Base-by-base conservation (phyloP, 2,329 filamentous ascomycete genomes). In the Exophiala sideris region DNA sequence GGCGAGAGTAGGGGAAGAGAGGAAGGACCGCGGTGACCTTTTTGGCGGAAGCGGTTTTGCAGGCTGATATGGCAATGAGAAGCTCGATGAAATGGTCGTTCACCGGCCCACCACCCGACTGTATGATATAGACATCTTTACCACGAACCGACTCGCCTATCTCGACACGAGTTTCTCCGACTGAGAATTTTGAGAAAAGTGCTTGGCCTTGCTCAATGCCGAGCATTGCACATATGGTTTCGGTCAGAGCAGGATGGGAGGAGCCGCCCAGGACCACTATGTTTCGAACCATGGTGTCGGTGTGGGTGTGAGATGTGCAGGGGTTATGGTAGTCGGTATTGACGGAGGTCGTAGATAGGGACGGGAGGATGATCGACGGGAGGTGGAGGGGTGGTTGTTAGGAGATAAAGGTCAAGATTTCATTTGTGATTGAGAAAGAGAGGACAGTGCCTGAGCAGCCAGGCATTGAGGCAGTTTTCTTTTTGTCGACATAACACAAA, bases 111-210 rank as follows among this genome's bases (percentile, higher is more conserved):
- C 89, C 89, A 64, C 90, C 91, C 39, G 90, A 94, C 74, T 97
- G 92, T 67, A 99, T 90, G 70, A 97, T 96, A 76, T 95, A 99
- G 70, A 96, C 94, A 83, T 99, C 94, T 73, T 99, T 99, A 65
- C 89, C 94, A 65, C 94, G 88, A 48, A 99, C 94, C 11, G 91
- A 96, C 73, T 99, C 94, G 71, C 91, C 83, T 67, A 99, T 95
- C 73, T 97, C 94, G 60, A 95, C 92, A 51, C 92, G 85, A 63
- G 89, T 95, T 77, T 97, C 94, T 63, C 94, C 94, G 48, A 94
- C 90, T 32, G 91, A 89, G 77, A 99, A 99, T 76, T 96, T 96
- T 68, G 80, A 83, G 46, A 97, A 84, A 58, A 91, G 84, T 64
- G 92, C 87, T 67, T 91, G 86, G 64, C 90, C 89, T 16, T 84